Conservation (phyloP, 768 basidiomycete species). For the Lactarius deliciosus region DNA sequence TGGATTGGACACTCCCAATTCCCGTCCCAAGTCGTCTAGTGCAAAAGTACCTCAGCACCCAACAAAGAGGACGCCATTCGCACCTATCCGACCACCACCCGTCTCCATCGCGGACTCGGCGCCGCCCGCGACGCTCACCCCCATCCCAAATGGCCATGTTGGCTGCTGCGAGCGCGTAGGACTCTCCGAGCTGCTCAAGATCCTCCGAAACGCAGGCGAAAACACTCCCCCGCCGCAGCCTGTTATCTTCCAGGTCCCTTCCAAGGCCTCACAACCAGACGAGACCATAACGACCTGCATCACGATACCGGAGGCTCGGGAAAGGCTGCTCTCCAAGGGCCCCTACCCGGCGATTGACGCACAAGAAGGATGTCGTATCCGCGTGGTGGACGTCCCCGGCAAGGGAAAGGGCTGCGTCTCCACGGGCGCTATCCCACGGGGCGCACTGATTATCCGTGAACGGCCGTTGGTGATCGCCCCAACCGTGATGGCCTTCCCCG, state of each 20-base stretch:
- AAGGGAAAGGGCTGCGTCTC: constrained; percentile 39
- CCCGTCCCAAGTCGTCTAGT: background rate
- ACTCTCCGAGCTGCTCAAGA: constrained; percentile 18
- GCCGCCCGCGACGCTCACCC: background rate
- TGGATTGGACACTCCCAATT: background rate
- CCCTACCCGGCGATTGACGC: constrained; percentile 17
- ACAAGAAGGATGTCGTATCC: constrained; percentile 15
- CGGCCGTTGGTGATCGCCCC: constrained; percentile 40
- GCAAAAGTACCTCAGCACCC: background rate
- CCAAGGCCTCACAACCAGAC: background rate
- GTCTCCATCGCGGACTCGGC: background rate
- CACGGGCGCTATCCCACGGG: constrained; percentile 33
- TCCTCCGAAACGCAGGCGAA: constrained; percentile 14
- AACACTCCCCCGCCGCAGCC: constrained; percentile 6
- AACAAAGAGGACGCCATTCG: background rate
- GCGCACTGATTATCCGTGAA: constrained; percentile 41
- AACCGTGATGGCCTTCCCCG: constrained; percentile 14
- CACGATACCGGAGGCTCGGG: constrained; percentile 14
- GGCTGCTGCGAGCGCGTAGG: constrained; percentile 22
- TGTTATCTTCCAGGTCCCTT: constrained; percentile 11
- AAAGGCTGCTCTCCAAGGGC: constrained; percentile 17
- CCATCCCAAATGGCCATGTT: constrained; percentile 18
- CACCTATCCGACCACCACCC: background rate
- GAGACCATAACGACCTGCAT: constrained; percentile 19
- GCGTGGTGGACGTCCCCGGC: constrained; percentile 16